Evolutionary conservation across 179 eudicot species (phyloP), one percentile per base, ranked within the genome.

Genomic region (Drosera spatulata): DNA sequence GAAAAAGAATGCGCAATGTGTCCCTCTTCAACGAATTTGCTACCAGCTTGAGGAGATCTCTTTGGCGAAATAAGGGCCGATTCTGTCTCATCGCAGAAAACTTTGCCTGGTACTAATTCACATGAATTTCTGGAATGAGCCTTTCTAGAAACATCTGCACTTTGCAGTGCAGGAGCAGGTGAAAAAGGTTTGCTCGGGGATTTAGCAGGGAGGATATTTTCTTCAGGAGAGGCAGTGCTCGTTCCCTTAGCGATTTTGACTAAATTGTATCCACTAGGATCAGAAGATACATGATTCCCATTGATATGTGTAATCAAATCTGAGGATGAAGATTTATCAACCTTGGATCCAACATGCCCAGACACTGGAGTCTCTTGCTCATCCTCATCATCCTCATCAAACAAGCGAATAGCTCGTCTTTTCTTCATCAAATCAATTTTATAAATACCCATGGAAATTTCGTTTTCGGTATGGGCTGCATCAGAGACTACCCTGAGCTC

Each of bases 341-440:
- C 51, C 69, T 74, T 81, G 63, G 59, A 55, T 2, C 68, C 56
- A 46, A 70, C 52, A 7, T 6, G 76, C 41, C 81, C 84, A 61
- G 81, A 87, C 44, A 84, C 62, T 8, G 91, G 91, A 57, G 91
- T 84, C 60, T 76, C 82, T 14, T 81, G 82, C 56, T 70, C 70
- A 59, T 81, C 80, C 2, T 75, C 87, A 53, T 79, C 73, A 13
- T 82, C 77, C n/a, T 75, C 84, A 55, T 77, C 90, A 64, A 60
- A 77, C n/a, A 79, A 52, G 66, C 81, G 79, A 64, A 81, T 80
- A 66, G 84, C 83, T 73, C 91, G 74, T 43, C 91, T 71, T 69
- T 69, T 82, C 5, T 50, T 46, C 33, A 69, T 71, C 33, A 22
- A 40, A 12, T 63, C 81, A 63, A 49, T 70, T 65, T 61, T 82